Conservation (phyloP, 1,139 yeast genomes). For the Petasospora rhodanensis region DNA sequence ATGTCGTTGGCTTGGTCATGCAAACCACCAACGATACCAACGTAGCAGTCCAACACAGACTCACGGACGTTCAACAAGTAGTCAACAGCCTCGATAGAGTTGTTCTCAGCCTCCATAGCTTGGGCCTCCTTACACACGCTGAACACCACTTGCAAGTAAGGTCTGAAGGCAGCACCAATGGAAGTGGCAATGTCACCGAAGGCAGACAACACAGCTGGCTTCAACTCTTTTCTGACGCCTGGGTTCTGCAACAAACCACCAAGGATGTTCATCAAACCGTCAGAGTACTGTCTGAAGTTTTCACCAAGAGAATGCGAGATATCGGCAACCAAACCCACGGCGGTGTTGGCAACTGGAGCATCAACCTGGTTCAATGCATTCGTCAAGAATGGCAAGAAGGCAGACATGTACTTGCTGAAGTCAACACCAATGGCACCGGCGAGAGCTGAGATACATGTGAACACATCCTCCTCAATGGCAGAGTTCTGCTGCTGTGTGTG, state of each 20-base stretch:
- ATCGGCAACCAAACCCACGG: slow-evolving; percentile 96
- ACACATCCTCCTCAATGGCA: slow-evolving; percentile 88
- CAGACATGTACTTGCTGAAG: slow-evolving; percentile 72
- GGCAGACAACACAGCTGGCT: slow-evolving; percentile 88
- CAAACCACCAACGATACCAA: slow-evolving; percentile 89
- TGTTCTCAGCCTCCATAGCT: slow-evolving; percentile 45
- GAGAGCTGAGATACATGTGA: slow-evolving; percentile 85
- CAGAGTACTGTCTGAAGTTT: slow-evolving; percentile 66
- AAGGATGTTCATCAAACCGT: slow-evolving; percentile 76
- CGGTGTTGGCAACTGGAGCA: slow-evolving; percentile 77
- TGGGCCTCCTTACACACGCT: slow-evolving; percentile 43
- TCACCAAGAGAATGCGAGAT: slow-evolving; percentile 86
- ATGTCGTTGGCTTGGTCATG: slow-evolving; percentile 64
- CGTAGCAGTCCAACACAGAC: slow-evolving; percentile 89
- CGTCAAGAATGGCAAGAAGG: slow-evolving; percentile 77
- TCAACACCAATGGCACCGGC: slow-evolving; percentile 71
- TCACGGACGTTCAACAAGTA: slow-evolving; percentile 71
- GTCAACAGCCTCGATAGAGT: slow-evolving; percentile 71
- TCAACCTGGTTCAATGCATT: slow-evolving; percentile 79
- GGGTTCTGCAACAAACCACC: slow-evolving; percentile 66
- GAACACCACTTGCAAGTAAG: slow-evolving; percentile 77
- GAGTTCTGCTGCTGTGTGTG: slow-evolving; percentile 55
- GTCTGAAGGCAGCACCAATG: slow-evolving; percentile 69
- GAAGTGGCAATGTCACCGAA: slow-evolving; percentile 95
- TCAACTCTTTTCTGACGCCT: slow-evolving; percentile 69